Conservation (phyloP, 305 asterid genomes). For the Fraxinus platypoda region DNA sequence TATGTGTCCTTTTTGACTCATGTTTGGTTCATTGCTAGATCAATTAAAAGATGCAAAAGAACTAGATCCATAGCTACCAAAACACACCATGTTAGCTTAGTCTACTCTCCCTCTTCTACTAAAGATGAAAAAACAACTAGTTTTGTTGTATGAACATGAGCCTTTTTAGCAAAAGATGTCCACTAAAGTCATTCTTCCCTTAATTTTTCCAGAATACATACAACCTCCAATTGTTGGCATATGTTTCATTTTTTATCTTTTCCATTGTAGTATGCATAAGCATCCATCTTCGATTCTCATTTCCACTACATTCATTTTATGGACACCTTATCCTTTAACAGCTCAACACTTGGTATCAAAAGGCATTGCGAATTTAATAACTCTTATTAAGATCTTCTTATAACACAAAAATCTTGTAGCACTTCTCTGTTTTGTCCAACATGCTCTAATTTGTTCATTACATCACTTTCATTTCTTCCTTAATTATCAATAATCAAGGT, state of each 20-base stretch:
- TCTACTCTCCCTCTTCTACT: background rate
- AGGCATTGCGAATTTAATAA: background rate
- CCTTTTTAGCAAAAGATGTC: background rate
- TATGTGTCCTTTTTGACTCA: background rate
- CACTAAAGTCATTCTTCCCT: background rate
- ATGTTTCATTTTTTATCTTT: background rate
- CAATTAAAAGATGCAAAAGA: background rate
- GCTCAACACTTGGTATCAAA: background rate
- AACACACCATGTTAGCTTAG: background rate
- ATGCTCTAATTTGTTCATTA: background rate
- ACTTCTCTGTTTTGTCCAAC: background rate
- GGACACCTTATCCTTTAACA: background rate
- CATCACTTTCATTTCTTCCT: background rate
- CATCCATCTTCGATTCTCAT: background rate
- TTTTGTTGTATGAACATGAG: background rate
- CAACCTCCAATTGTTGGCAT: background rate
- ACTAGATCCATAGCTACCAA: background rate
- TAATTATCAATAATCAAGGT: background rate
- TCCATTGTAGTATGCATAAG: background rate
- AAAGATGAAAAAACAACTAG: background rate
- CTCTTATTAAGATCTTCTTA: background rate
- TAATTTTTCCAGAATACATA: background rate
- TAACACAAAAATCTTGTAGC: background rate
- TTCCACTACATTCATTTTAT: background rate
- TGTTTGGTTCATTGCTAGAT: background rate